These are phyloP conservation scores for Filobasidium floriforme DNA, from an alignment of 768 basidiomycete species.

Conservation along the genomic window DNA sequence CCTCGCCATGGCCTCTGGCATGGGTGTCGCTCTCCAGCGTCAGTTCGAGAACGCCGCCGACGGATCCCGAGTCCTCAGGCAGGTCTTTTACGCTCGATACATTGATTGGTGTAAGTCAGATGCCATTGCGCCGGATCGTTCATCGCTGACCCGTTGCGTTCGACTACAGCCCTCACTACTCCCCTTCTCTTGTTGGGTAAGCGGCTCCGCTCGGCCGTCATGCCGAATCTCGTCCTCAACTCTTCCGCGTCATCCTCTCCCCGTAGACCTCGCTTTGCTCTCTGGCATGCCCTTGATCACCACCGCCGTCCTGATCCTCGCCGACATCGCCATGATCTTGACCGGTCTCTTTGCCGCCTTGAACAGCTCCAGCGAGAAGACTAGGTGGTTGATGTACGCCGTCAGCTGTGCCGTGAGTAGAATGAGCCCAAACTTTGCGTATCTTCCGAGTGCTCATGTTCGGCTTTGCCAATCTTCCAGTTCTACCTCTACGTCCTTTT, in stretches of 20 bases:
- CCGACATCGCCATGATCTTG: conserved; percentile 38
- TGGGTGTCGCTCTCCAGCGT: conserved; percentile 33
- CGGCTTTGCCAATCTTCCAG: background rate
- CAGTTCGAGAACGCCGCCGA: conserved; percentile 29
- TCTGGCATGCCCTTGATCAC: conserved; percentile 39
- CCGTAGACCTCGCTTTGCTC: conserved; percentile 34
- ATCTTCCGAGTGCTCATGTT: background rate
- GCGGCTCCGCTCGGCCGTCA: background rate
- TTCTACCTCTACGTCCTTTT: conserved; percentile 37
- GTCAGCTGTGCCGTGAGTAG: conserved; percentile 28
- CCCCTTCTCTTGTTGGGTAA: conserved; percentile 40
- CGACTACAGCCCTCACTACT: conserved; percentile 35
- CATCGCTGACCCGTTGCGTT: background rate
- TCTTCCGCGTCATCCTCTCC: background rate
- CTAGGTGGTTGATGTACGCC: conserved; percentile 37
- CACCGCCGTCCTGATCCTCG: conserved; percentile 32
- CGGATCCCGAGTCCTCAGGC: conserved; percentile 28
- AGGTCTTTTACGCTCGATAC: conserved; percentile 39
- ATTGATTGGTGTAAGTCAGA: conserved; percentile 19
- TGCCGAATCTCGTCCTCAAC: background rate
- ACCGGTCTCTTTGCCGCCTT: conserved; percentile 34
- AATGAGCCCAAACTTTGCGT: background rate
- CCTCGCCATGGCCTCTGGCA: conserved; percentile 40
- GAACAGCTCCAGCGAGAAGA: conserved; percentile 26
- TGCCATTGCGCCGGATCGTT: background rate